Evolutionary conservation across 164 flowering plant genomes (phyloP), one percentile per base, ranked within the genome.

Genomic region (Vitis riparia): DNA sequence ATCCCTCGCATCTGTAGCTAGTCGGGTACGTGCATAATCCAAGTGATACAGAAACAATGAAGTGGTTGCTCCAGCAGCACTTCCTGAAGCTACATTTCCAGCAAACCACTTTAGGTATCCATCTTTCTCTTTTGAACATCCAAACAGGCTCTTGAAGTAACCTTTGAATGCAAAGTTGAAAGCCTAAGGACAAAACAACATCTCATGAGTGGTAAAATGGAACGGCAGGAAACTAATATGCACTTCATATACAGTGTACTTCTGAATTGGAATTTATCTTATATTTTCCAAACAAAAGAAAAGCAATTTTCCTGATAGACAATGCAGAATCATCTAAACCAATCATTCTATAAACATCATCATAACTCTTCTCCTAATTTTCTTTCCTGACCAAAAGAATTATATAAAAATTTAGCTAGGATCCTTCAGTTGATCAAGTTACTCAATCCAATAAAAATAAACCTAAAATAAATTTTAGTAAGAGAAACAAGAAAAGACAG

Each of bases 31-130:
- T 55, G 93, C 97, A 85, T 86, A 96, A 78, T 96, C 99, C 74
- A 96, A 71, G 77, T 96, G 99, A 78, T 93, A 93, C 17, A 92
- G 77, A 68, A 93, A 84, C 52, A 91, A 59, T 17, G 97, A 96
- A 68, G 97, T 93, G 8, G 89, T 89, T 66, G 99, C 99, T 68
- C 98, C 99, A 63, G 99, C 99, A 71, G 97, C 98, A 84, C 99
- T 90, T 37, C 99, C 99, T 17, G 97, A 89, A 71, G 98, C 98
- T 48, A 96, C 83, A 79, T 96, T 96, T 64, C 97, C 97, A 47
- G 85, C 88, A 78, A 96, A 87, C 92, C 91, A 87, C 81, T 88
- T 92, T 0, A 86, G 5, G 73, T 93, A 88, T 16, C 98, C 99
- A 81, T 96, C 97, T 78, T 80, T 95, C 83, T 96, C 99, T 83